A percentile compares a stretch with the other conserved stretches of the same genome.
Conservation (phyloP, 1,139 yeast species). For the Candida albicans region DNA sequence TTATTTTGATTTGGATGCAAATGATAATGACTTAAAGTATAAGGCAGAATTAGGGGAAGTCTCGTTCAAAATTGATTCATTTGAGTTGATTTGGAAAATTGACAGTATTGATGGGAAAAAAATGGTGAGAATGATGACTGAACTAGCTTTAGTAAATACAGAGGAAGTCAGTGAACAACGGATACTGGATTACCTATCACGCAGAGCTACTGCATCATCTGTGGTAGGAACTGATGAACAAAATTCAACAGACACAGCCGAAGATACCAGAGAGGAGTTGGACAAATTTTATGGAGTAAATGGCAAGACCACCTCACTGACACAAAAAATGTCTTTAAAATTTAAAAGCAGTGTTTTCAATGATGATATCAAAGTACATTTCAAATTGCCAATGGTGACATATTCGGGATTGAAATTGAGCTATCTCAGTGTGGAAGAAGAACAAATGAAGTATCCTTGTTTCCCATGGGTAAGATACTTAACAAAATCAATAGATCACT, state of each 20-base stretch:
- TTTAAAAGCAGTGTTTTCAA: conserved; percentile 14
- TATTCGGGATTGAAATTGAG: conserved; percentile 44
- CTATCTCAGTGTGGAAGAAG: conserved; percentile 44
- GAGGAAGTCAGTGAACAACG: conserved; percentile 8
- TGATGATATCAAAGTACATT: conserved; percentile 32
- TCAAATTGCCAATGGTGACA: conserved; percentile 43
- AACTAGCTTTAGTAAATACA: conserved; percentile 24
- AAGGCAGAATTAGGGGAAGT: conserved; percentile 46
- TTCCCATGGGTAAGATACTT: conserved; percentile 50
- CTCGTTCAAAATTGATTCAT: conserved; percentile 41
- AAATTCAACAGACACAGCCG: conserved; percentile 13
- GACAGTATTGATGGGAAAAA: conserved; percentile 54
- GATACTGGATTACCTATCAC: conserved; percentile 10
- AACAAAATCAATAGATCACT: conserved; percentile 25
- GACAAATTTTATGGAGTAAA: conserved; percentile 46
- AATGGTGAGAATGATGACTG: conserved; percentile 47
- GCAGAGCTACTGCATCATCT: background rate
- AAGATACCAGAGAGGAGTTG: conserved; percentile 28
- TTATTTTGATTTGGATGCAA: conserved; percentile 37
- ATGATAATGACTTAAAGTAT: conserved; percentile 32
- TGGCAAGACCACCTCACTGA: conserved; percentile 25
- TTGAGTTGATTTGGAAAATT: conserved; percentile 62
- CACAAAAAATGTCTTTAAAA: conserved; percentile 17
- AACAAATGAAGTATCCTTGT: conserved; percentile 43
- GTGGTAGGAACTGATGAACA: background rate